Evolutionary conservation across 225 moss, liverwort and hornwort species (phyloP), one percentile per base, ranked within the genome.

Genomic region (Anthoceros angustus): DNA sequence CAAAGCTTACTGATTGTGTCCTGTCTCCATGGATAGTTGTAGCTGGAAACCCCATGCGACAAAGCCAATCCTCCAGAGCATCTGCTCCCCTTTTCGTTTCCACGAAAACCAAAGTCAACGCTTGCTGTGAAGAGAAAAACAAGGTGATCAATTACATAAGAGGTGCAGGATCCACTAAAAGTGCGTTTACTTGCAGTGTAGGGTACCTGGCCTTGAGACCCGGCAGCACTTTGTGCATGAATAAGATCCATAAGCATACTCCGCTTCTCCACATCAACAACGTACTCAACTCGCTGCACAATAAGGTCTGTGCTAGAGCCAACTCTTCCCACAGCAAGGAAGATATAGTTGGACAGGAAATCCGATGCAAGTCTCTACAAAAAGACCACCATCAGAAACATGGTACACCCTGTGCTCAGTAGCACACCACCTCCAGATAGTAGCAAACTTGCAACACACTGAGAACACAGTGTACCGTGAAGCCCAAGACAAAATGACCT

Each of bases 181-280:
- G n/a, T n/a, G n/a, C n/a, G n/a, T n/a, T n/a, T n/a, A n/a, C n/a
- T n/a, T n/a, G n/a, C 42, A 61, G 15, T 21, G 16, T 46, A n/a
- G 39, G 14, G 43, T 70, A 86, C 85, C 85, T 86, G 94, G 67
- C 85, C 85, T 18, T 84, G 67, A 2, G n/a, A n/a, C n/a, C 80
- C 78, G 23, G 70, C 43, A 62, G 81, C 84, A 42, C 72, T 80
- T 41, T 95, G 94, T 0, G 91, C 94, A 77, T 95, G 94, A 71
- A 95, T 90, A 65, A 95, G 73, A 63, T 95, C 94, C 94, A 95
- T 95, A 62, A 95, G 76, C 94, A 95, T 88, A 73, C 94, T 95
- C 50, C 94, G 83, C 74, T 95, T 95, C 72, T 95, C 94, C 41
- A 46, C 81, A 24, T 95, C 94, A 48, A 71, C 77, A 42, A 95